Evolutionary conservation across 805 yeast species (phyloP).

Genomic region (Candida mattraensis): DNA sequence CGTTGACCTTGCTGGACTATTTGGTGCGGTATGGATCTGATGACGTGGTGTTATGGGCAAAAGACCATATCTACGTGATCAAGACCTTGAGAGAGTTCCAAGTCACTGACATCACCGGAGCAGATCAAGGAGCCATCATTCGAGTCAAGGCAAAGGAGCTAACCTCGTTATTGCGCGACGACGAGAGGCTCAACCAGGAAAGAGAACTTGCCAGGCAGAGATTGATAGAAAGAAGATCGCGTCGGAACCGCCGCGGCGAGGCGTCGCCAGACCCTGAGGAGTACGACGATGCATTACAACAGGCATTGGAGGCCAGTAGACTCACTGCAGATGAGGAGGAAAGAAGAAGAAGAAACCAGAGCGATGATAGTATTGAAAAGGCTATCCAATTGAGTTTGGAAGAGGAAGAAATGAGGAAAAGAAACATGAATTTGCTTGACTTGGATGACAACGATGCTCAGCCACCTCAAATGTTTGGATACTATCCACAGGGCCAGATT

Average conservation of each 20-base stretch:
- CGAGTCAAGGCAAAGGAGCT: conserved; percentile 90
- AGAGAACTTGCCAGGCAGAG: conserved; percentile 44
- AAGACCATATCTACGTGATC: conserved; percentile 81
- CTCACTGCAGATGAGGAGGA: conserved; percentile 84
- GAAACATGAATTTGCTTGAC: conserved; percentile 53
- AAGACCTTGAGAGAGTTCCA: conserved; percentile 91
- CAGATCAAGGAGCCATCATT: conserved; percentile 85
- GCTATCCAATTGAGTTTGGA: conserved; percentile 74
- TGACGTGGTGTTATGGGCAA: conserved; percentile 88
- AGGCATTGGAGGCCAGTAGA: conserved; percentile 78
- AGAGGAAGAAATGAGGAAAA: conserved; percentile 66
- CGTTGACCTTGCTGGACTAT: conserved; percentile 85
- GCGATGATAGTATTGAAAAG: conserved; percentile 62
- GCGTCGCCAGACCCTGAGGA: conserved; percentile 37
- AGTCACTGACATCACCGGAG: conserved; percentile 70
- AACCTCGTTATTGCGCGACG: conserved; percentile 76
- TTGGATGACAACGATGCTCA: conserved; percentile 44
- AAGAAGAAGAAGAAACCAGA: conserved; percentile 49
- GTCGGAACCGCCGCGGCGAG: conserved; percentile 34
- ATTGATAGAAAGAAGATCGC: conserved; percentile 32
- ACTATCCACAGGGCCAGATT: conserved; percentile 32
- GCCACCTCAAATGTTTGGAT: conserved; percentile 31
- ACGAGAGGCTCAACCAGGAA: conserved; percentile 74
- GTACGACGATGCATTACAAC: conserved; percentile 73
- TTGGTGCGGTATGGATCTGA: conserved; percentile 84